phyloP scores from a whole-genome alignment of 2,329 filamentous ascomycete genomes.

The Beauveria brongniartii region DNA sequence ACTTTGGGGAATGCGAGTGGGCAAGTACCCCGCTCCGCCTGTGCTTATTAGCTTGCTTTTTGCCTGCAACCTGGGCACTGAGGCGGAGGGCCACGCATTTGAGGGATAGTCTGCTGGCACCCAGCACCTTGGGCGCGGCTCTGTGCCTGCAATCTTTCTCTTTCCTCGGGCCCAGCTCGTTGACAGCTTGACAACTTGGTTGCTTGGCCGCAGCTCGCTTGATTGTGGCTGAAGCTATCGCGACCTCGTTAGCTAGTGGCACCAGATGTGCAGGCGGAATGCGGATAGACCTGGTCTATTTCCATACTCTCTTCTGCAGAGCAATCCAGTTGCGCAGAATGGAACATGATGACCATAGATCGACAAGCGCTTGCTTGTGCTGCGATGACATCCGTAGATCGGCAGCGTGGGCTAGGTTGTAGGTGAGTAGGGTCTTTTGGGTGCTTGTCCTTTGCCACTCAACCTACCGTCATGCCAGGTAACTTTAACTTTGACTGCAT shows the following conservation, averaged over 20 bases:
- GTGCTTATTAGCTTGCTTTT: constrained; percentile 9
- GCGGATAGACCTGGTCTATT: neutral
- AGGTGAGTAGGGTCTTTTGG: neutral
- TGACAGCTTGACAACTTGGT: neutral
- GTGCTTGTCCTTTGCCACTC: neutral
- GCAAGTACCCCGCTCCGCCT: constrained; percentile 24
- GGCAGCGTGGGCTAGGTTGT: neutral
- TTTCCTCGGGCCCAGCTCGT: neutral
- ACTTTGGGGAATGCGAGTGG: constrained; percentile 26
- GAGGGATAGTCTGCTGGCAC: constrained; percentile 7
- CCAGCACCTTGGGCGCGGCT: neutral
- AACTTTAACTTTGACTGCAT: neutral
- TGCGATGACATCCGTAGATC: neutral
- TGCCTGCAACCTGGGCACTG: neutral
- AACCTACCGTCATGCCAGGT: neutral
- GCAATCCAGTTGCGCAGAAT: neutral
- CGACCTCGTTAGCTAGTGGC: neutral
- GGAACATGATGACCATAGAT: neutral
- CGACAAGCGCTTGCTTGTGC: neutral
- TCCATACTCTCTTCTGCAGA: neutral
- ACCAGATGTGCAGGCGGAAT: neutral
- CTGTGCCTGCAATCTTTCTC: neutral
- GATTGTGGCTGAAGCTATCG: neutral
- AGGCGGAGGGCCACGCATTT: neutral
- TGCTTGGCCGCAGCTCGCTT: neutral